A percentile compares a stretch with the other conserved stretches of the same genome.
Conservation (phyloP, 1,284 basidiomycete species). For the Entoloma clypeatum region DNA sequence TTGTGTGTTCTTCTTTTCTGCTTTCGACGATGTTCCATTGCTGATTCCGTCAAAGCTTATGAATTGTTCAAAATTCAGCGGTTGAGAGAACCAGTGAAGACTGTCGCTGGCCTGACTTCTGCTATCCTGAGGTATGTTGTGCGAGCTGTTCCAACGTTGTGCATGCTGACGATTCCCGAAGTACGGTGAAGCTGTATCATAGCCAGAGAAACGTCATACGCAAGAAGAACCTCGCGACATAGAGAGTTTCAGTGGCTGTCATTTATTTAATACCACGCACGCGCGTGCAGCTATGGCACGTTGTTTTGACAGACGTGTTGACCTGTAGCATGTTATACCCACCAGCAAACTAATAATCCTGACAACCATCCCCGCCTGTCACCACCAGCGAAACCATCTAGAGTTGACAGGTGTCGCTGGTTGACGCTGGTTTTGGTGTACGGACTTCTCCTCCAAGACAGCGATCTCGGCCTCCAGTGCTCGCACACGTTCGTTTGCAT, state of each 20-base stretch:
- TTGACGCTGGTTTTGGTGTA: background rate
- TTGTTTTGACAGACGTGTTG: too few species aligned
- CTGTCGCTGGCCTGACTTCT: conserved; percentile 61
- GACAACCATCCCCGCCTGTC: too few species aligned
- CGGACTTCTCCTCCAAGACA: conserved; percentile 28
- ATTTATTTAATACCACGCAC: too few species aligned
- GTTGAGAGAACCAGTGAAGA: conserved; percentile 56
- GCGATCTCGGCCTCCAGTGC: conserved; percentile 61
- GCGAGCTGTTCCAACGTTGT: conserved; percentile 3
- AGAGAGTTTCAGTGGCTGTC: too few species aligned
- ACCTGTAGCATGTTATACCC: too few species aligned
- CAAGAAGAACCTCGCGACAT: too few species aligned
- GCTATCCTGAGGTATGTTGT: conserved; percentile 65
- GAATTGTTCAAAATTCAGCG: conserved; percentile 52
- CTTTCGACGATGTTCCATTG: conserved; percentile 2
- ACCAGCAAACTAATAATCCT: too few species aligned
- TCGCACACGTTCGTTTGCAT: conserved; percentile 48
- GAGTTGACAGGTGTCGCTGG: conserved; percentile 2
- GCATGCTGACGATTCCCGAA: conserved; percentile 25
- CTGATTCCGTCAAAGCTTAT: conserved; percentile 30
- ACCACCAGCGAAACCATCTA: conserved; percentile 22
- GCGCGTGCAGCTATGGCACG: too few species aligned
- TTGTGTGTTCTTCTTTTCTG: conserved; percentile 48
- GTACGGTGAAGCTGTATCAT: conserved; percentile 68
- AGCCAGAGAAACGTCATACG: conserved; percentile 57